Evolutionary conservation across 495 filamentous ascomycete genomes (phyloP), one percentile per base, ranked within the genome.

Genomic region (Daldinia bambusicola): DNA sequence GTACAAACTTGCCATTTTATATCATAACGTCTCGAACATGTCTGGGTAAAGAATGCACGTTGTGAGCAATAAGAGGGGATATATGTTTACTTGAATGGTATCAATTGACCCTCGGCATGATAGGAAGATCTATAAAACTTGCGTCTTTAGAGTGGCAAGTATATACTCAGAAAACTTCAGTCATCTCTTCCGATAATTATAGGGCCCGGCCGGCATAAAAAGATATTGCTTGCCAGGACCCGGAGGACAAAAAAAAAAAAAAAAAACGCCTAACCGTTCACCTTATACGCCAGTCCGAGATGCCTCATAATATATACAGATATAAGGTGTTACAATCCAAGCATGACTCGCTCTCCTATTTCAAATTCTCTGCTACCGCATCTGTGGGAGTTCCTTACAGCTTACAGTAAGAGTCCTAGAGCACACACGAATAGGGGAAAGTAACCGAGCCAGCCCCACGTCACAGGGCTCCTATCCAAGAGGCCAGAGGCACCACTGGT

Each of bases 351-450:
- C 50, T 41, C 30, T 16, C 22, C 51, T 26, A 8, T 2, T 22
- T 18, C 50, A 18, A 43, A 60, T 10, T 1, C 55, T n/a, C 55
- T 34, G 13, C 40, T 48, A 14, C 58, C 63, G 22, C 38, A 31
- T 51, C 43, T 40, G 16, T 12, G 10, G 1, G 22, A 16, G 7
- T 0, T 53, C 7, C 13, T 10, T 20, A 4, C 8, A 53, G 7
- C 22, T 77, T 61, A 81, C 61, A 79, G 66, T 48, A 80, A 48
- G 41, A 80, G 70, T 75, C 74, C 80, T 38, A 82, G 30, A 31
- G 76, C 79, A 2, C 76, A 79, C 2, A 79, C 22, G 6, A 77
- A 63, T 13, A 82, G 37, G 2, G 82, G 79, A 14, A 82, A 31
- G 62, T 80, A 84, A 30, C 77, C 80, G n/a, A 79, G 45, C 66